Percentiles rank a stretch among this genome's conserved stretches.
phyloP scores from a whole-genome alignment of 176 grass and related monocot species.

The Tillandsia fasciculata region DNA sequence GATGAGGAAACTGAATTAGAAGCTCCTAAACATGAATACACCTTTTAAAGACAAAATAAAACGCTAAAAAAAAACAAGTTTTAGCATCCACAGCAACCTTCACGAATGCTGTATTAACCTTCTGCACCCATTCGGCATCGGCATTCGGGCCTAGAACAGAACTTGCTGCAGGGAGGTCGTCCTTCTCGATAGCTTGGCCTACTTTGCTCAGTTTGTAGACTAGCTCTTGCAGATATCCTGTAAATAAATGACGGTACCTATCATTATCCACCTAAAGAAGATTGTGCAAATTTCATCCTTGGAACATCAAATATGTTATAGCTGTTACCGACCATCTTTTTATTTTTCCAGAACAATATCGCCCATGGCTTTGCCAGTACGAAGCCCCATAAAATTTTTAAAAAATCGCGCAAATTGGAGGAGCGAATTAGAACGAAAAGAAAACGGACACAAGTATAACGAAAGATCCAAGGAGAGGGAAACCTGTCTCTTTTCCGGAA shows the following conservation, averaged over 20 bases:
- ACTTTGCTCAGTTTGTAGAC: slow-evolving; percentile 96
- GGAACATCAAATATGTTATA: neutral
- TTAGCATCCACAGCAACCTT: slow-evolving; percentile 35
- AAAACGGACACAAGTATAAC: neutral
- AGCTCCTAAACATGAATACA: neutral
- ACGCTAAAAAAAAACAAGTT: neutral
- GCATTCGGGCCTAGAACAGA: slow-evolving; percentile 41
- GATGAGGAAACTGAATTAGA: neutral
- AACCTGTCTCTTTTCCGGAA: slow-evolving; percentile 57
- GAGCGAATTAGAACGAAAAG: neutral
- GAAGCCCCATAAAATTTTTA: neutral
- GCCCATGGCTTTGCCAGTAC: neutral
- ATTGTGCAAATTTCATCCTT: neutral
- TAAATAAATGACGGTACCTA: slow-evolving; percentile 21
- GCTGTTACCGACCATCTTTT: neutral
- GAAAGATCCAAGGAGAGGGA: neutral
- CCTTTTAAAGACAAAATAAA: neutral
- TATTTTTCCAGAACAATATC: neutral
- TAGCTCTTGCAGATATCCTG: slow-evolving; percentile 85
- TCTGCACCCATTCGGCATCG: slow-evolving; percentile 51
- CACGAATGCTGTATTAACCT: slow-evolving; percentile 73
- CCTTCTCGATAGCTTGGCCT: slow-evolving; percentile 82
- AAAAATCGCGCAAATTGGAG: neutral
- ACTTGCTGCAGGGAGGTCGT: slow-evolving; percentile 55
- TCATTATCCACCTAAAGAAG: neutral